phyloP scores from a whole-genome alignment of 2,329 filamentous ascomycete species.

The Colletotrichum melonis region DNA sequence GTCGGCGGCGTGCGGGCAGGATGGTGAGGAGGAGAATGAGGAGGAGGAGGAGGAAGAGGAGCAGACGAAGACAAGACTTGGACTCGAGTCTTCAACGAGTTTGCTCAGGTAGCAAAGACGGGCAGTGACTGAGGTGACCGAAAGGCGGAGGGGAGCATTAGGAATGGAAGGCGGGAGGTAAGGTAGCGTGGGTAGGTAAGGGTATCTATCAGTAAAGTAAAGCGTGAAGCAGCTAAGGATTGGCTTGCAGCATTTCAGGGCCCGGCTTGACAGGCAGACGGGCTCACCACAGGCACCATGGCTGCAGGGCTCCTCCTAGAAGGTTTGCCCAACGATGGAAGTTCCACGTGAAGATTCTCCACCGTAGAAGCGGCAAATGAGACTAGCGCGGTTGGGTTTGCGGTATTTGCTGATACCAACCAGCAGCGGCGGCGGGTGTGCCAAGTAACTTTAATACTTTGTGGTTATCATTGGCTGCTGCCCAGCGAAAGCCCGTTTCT shows the following conservation, averaged over 20 bases:
- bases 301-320: conserved; percentile 24
- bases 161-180: too few species aligned
- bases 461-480: not conserved
- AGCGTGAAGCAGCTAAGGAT: not conserved
- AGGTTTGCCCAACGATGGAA: not conserved
- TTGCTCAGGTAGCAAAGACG: conserved; percentile 1
- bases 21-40: conserved; percentile 29
- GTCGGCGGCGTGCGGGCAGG: conserved; percentile 33
- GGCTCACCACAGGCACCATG: not conserved
- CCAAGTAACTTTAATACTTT: conserved; percentile 17
- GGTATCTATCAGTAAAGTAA: not conserved
- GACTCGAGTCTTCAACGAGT: conserved; percentile 30
- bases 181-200: not conserved
- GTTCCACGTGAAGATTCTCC: conserved; percentile 34
- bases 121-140: conserved; percentile 5
- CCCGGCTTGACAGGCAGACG: conserved; percentile 3
- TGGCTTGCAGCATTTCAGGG: conserved; percentile 15
- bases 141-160: not conserved
- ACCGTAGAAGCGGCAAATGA: conserved; percentile 19
- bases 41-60: conserved; percentile 29
- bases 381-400: conserved; percentile 14
- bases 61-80: conserved; percentile 35
- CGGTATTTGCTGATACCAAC: conserved; percentile 21
- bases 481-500: not conserved
- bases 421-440: not conserved